These are phyloP conservation scores for Suillus sp. DNA, from an alignment of 768 basidiomycete species.

Conservation along the genomic window DNA sequence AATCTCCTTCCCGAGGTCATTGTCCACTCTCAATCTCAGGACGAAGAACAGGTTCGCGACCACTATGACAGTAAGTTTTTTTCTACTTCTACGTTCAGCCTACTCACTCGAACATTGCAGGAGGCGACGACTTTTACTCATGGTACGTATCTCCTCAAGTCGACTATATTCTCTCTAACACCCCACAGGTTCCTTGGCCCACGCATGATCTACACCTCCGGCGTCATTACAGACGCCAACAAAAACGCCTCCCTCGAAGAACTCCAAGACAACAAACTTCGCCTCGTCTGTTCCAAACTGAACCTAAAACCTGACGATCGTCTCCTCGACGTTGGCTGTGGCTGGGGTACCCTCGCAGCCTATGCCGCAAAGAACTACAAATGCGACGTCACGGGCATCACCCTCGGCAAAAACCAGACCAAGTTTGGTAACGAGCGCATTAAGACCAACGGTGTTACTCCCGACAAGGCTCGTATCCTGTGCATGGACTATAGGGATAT, in stretches of 20 bases:
- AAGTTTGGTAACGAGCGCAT: slow-evolving; percentile 92
- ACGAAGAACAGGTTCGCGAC: slow-evolving; percentile 93
- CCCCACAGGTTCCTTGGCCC: slow-evolving; percentile 89
- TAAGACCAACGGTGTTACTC: slow-evolving; percentile 67
- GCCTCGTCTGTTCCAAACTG: slow-evolving; percentile 93
- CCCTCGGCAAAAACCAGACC: slow-evolving; percentile 88
- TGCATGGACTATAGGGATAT: slow-evolving; percentile 95
- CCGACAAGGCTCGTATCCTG: slow-evolving; percentile 82
- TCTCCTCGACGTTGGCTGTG: slow-evolving; percentile 85
- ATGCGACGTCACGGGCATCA: slow-evolving; percentile 96
- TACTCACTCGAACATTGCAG: slow-evolving; percentile 35
- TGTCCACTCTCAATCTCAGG: slow-evolving; percentile 86
- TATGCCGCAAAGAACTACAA: slow-evolving; percentile 97
- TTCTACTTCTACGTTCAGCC: slow-evolving; percentile 7
- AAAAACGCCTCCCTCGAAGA: slow-evolving; percentile 84
- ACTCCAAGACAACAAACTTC: slow-evolving; percentile 98
- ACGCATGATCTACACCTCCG: slow-evolving; percentile 97
- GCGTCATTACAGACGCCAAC: slow-evolving; percentile 73
- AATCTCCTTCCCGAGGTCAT: slow-evolving; percentile 92
- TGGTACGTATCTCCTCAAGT: slow-evolving; percentile 55
- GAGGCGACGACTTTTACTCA: slow-evolving; percentile 94
- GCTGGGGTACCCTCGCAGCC: slow-evolving; percentile 95
- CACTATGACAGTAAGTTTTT: slow-evolving; percentile 83
- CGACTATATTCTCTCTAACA: neutral
- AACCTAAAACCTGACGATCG: slow-evolving; percentile 84